Evolutionary conservation across 2,329 filamentous ascomycete species (phyloP), one percentile per base, ranked within the genome.

Genomic region (Sarocladium strictum): DNA sequence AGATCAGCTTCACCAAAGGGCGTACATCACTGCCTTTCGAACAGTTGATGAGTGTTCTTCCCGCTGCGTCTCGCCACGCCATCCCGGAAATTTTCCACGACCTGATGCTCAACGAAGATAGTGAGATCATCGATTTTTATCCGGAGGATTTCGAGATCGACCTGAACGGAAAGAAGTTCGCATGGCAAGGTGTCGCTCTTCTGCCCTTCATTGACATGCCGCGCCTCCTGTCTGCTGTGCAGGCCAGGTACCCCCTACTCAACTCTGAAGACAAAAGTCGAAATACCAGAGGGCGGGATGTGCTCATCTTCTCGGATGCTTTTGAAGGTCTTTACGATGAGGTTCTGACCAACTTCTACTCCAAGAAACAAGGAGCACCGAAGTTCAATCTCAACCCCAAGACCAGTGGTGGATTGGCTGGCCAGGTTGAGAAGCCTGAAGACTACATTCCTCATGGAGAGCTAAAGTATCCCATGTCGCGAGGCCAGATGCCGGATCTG

Each of bases 41-140:
- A 71, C 94, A 99, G 70, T 77, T 99, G 51, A 99, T 99, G 94
- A 95, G 94, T 63, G 94, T 99, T 52, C 79, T 99, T 65, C 94
- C 94, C 15, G 92, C 94, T 3, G 90, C 89, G 2, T 97, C 93
- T 12, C 90, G 92, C 54, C 91, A 97, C 68, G 89, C 93, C 15
- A 85, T 99, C 47, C 94, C 94, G 0, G 80, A 87, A 56, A 81
- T 89, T 2, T 99, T 97, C 73, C 91, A 96, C 65, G 80, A 86
- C 54, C 79, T 99, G 17, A 99, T 99, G 94, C 87, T 86, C 24
- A 79, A 95, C 10, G 79, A 87, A 14, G 84, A 96, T 45, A 97
- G 91, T 64, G 85, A 91, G 49, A 97, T 99, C 62, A 90, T 96
- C 60, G 93, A 99, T 68, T 99, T 99, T 69, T 99, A 99, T 64